Evolutionary conservation across 2,329 filamentous ascomycete genomes (phyloP).

Genomic region (Penicillium sp.): DNA sequence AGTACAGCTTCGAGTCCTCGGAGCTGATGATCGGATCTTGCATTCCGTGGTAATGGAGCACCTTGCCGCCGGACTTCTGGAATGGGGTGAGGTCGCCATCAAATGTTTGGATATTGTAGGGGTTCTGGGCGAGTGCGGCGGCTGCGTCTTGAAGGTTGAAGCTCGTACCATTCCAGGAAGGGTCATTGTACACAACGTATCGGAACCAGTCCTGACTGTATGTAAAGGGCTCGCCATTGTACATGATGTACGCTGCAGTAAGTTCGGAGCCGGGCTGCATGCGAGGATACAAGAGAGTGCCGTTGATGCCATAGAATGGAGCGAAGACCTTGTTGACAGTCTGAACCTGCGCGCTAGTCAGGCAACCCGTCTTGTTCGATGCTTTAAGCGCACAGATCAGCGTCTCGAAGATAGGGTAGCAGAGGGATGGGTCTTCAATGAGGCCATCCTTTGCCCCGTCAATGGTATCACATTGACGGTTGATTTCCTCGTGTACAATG

Average conservation of each 20-base stretch:
- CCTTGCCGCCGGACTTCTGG: constrained; percentile 43
- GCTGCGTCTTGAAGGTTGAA: constrained; percentile 41
- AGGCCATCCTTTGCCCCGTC: constrained; percentile 36
- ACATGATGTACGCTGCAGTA: constrained; percentile 29
- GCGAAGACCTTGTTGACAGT: constrained; percentile 31
- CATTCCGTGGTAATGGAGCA: constrained; percentile 44
- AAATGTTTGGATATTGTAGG: constrained; percentile 51
- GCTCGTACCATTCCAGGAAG: constrained; percentile 38
- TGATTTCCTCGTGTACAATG: constrained; percentile 36
- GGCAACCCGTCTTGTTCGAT: constrained; percentile 24
- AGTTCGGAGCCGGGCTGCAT: constrained; percentile 37
- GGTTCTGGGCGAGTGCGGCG: constrained; percentile 39
- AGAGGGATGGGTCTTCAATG: constrained; percentile 39
- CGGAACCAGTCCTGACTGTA: constrained; percentile 46
- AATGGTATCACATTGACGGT: constrained; percentile 34
- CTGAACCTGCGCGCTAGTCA: constrained; percentile 31
- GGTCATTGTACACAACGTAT: constrained; percentile 44
- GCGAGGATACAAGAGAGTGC: constrained; percentile 32
- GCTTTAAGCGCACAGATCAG: constrained; percentile 29
- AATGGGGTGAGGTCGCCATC: constrained; percentile 50
- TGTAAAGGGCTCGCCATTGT: constrained; percentile 36
- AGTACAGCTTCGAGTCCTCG: constrained; percentile 52
- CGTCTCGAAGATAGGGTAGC: constrained; percentile 31
- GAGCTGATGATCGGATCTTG: constrained; percentile 53
- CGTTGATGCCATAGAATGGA: constrained; percentile 33